phyloP scores from a whole-genome alignment of 2,329 filamentous ascomycete genomes.

The Venturia effusa region DNA sequence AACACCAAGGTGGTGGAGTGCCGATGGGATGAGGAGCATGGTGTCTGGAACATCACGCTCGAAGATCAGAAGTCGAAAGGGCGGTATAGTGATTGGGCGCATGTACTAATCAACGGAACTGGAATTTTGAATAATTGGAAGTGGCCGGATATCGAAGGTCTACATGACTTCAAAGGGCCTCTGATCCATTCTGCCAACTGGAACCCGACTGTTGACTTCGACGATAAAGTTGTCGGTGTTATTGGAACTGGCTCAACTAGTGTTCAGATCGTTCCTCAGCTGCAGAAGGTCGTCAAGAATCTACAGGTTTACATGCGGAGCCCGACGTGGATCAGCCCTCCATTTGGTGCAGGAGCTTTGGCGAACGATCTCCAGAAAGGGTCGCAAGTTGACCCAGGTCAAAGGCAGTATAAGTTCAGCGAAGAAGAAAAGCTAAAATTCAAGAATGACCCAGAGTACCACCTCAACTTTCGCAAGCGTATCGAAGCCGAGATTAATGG shows the following conservation, averaged over 20 bases:
- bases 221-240: conserved; percentile 21
- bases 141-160: conserved; percentile 36
- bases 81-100: conserved; percentile 20
- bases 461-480: conserved; percentile 32
- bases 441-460: conserved; percentile 29
- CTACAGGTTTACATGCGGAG: conserved; percentile 27
- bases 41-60: conserved; percentile 25
- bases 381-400: conserved; percentile 16
- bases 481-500: conserved; percentile 35
- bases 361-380: conserved; percentile 23
- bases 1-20: conserved; percentile 32
- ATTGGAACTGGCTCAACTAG: conserved; percentile 25
- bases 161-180: conserved; percentile 35
- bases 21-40: conserved; percentile 33
- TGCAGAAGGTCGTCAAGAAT: conserved; percentile 27
- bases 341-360: conserved; percentile 26
- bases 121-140: conserved; percentile 33
- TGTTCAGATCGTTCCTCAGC: conserved; percentile 26
- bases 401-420: conserved; percentile 30
- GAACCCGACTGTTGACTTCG: conserved; percentile 18
- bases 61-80: conserved; percentile 20
- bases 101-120: conserved; percentile 17
- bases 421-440: conserved; percentile 30
- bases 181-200: conserved; percentile 35
- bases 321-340: conserved; percentile 30